Evolutionary conservation across 495 filamentous ascomycete genomes (phyloP).

Genomic region (Lichina pygmaea): DNA sequence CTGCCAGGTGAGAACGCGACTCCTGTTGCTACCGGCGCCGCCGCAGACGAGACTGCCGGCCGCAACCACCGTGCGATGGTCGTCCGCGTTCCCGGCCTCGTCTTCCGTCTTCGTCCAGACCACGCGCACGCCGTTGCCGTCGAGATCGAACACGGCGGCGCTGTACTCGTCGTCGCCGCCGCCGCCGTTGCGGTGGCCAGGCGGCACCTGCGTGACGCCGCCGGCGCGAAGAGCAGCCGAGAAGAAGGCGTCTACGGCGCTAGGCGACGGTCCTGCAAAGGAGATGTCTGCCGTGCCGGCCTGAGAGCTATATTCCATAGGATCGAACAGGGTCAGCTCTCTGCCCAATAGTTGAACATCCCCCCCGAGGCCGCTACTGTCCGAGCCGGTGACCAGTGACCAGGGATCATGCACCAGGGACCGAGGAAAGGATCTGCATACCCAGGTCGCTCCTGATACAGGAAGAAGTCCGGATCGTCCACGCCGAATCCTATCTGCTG

Average conservation of each 20-base stretch:
- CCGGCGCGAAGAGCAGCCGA: constrained; percentile 14
- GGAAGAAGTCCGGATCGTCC: constrained; percentile 4
- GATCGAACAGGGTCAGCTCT: too few relatives aligned
- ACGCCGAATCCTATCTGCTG: constrained; percentile 3
- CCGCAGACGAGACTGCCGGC: background rate
- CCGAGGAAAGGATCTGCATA: constrained; percentile 2
- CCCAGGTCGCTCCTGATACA: constrained; percentile 3
- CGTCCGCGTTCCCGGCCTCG: background rate
- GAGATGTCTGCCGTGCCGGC: constrained; percentile 4
- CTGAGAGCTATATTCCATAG: constrained; percentile 9
- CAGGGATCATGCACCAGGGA: too few relatives aligned
- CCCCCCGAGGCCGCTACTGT: too few relatives aligned
- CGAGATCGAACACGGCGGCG: constrained; percentile 27
- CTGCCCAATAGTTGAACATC: too few relatives aligned
- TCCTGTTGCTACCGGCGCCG: background rate
- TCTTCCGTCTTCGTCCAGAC: constrained; percentile 12
- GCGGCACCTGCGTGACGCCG: constrained; percentile 19
- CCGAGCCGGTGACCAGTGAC: background rate
- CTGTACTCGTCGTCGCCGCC: constrained; percentile 26
- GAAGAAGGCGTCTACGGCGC: constrained; percentile 17
- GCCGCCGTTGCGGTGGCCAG: constrained; percentile 18
- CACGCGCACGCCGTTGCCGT: constrained; percentile 24
- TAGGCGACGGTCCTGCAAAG: constrained; percentile 15
- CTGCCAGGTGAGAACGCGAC: constrained; percentile 11
- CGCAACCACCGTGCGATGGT: background rate